Percentiles rank a stretch among this genome's conserved stretches.
phyloP scores from a whole-genome alignment of 495 filamentous ascomycete genomes.

The Margaritispora aquatica region DNA sequence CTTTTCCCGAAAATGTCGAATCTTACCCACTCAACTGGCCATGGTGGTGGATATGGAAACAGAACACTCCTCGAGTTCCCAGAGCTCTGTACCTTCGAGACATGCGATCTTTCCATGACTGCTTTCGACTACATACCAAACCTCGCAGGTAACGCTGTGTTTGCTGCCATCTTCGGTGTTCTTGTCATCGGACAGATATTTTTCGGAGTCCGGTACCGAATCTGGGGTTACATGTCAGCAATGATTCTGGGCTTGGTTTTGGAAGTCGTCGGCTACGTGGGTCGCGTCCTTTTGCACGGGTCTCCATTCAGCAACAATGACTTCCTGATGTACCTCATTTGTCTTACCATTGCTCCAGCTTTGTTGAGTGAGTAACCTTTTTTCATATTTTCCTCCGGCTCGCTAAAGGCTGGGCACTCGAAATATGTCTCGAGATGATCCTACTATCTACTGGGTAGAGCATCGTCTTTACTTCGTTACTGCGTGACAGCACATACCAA shows the following conservation, averaged over 20 bases:
- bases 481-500: too few relatives aligned
- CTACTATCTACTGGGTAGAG: too few relatives aligned
- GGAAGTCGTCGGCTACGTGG: conserved; percentile 36
- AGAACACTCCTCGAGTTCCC: conserved; percentile 13
- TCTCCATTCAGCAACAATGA: conserved; percentile 31
- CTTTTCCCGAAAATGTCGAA: conserved; percentile 8
- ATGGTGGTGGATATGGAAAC: conserved; percentile 13
- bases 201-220: conserved; percentile 18
- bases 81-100: conserved; percentile 21
- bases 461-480: too few relatives aligned
- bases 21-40: neutral
- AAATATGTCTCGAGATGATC: too few relatives aligned
- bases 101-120: conserved; percentile 31
- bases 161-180: conserved; percentile 26
- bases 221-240: conserved; percentile 32
- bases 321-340: conserved; percentile 40
- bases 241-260: conserved; percentile 32
- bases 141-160: conserved; percentile 33
- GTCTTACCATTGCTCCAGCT: conserved; percentile 48
- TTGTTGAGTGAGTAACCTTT: conserved; percentile 48
- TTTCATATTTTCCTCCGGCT: conserved; percentile 11
- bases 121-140: conserved; percentile 31
- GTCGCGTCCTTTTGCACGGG: conserved; percentile 32
- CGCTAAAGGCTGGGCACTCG: neutral
- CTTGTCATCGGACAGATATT: conserved; percentile 21